Evolutionary conservation across 495 filamentous ascomycete genomes (phyloP).

Genomic region (Penicillium odoratum): DNA sequence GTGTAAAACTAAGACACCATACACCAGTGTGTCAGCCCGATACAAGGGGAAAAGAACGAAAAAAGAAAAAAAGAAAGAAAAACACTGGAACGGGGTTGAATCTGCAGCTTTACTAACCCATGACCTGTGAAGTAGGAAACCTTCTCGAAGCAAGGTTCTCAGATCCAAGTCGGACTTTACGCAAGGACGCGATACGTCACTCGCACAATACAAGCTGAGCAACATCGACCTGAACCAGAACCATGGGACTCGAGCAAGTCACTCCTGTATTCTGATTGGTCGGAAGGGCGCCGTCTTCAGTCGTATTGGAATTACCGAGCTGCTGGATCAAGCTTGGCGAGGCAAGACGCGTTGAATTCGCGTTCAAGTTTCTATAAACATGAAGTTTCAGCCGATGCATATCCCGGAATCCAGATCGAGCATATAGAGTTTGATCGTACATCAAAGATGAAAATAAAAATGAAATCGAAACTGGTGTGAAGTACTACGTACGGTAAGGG

Average conservation of each 20-base stretch:
- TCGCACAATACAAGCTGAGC: constrained; percentile 11
- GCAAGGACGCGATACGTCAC: constrained; percentile 23
- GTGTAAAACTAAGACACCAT: constrained; percentile 1
- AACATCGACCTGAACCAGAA: constrained; percentile 16
- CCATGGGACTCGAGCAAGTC: constrained; percentile 3
- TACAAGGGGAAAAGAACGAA: not conserved
- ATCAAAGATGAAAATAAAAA: not conserved
- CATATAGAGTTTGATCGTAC: not conserved
- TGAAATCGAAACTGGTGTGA: constrained; percentile 5
- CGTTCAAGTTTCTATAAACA: too few relatives aligned
- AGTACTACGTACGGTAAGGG: too few relatives aligned
- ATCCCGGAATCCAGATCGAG: not conserved
- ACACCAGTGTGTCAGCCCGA: constrained; percentile 2
- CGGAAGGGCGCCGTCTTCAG: not conserved
- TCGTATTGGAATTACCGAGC: constrained; percentile 12
- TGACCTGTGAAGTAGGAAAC: not conserved
- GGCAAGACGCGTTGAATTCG: not conserved
- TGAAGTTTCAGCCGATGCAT: not conserved
- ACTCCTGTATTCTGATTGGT: not conserved
- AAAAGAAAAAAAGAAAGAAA: constrained; percentile 1
- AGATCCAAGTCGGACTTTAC: constrained; percentile 16
- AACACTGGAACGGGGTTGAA: not conserved
- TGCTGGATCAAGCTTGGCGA: constrained; percentile 3
- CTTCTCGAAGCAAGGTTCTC: constrained; percentile 30
- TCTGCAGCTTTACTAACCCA: not conserved